Evolutionary conservation across 225 moss, liverwort and hornwort genomes (phyloP).

Genomic region (Bryum argenteum): DNA sequence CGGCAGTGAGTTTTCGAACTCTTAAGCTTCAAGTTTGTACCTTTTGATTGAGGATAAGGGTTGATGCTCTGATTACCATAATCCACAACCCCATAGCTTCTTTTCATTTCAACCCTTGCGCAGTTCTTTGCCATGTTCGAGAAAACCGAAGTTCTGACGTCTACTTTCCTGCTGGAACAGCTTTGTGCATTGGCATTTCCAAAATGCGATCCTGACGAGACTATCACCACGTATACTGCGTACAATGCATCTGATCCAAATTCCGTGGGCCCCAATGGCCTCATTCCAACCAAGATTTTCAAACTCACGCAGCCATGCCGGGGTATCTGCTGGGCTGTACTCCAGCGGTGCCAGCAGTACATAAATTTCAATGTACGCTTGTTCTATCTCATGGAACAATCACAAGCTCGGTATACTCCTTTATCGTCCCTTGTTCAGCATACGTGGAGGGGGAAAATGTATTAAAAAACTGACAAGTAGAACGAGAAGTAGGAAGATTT

Average conservation of each 20-base stretch:
- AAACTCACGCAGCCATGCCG: conserved; percentile 49
- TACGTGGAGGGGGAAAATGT: too few species aligned
- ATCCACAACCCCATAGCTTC: too few species aligned
- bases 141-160: conserved; percentile 12
- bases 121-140: not conserved
- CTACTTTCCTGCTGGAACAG: conserved; percentile 29
- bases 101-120: not conserved
- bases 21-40: not conserved
- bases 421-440: too few species aligned
- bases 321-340: conserved; percentile 51
- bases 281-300: conserved; percentile 38
- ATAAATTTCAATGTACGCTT: conserved; percentile 35
- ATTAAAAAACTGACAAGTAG: too few species aligned
- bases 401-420: too few species aligned
- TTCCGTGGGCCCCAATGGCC: conserved; percentile 18
- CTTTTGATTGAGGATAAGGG: not conserved
- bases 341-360: conserved; percentile 48
- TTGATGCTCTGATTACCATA: too few species aligned
- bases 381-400: not conserved
- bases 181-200: conserved; percentile 58
- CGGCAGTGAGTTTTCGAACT: too few species aligned
- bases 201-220: conserved; percentile 30
- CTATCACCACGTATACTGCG: conserved; percentile 33
- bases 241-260: conserved; percentile 32
- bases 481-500: too few species aligned